These are phyloP conservation scores for Thalassiosira pacifica DNA, from an alignment of 352 stramenopile species.

Conservation along the genomic window DNA sequence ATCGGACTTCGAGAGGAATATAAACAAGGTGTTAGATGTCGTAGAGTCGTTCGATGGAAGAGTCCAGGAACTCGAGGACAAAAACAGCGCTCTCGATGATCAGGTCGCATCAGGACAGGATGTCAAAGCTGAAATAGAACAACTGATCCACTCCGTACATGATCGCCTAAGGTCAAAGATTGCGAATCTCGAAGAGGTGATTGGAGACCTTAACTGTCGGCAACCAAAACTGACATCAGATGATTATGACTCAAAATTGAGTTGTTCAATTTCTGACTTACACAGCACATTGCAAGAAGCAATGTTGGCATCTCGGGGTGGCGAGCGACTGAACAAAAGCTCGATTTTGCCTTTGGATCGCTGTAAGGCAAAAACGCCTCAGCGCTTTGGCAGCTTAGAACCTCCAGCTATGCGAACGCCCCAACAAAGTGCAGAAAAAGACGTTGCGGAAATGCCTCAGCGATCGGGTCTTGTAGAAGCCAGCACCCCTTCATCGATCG, in stretches of 20 bases:
- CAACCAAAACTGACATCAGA: background rate
- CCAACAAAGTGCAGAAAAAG: background rate
- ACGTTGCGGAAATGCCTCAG: background rate
- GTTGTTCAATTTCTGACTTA: background rate
- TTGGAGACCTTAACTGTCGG: background rate
- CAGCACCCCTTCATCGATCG: conserved; percentile 4
- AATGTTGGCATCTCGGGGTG: conserved; percentile 4
- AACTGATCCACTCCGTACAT: background rate
- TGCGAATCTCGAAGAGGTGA: conserved; percentile 4
- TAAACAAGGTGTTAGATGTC: conserved; percentile 7
- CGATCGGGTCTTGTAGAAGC: background rate
- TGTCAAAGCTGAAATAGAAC: conserved; percentile 9
- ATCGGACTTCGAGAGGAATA: conserved; percentile 12
- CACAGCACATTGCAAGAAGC: conserved; percentile 5
- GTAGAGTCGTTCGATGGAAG: conserved; percentile 26
- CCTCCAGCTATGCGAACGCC: too few species aligned
- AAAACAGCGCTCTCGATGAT: background rate
- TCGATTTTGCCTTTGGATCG: background rate
- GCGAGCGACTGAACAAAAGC: background rate
- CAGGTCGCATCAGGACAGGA: background rate
- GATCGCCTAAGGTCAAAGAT: conserved; percentile 3
- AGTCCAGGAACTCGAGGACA: conserved; percentile 10
- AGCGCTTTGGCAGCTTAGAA: background rate
- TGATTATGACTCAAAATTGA: background rate
- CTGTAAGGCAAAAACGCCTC: background rate